These are phyloP conservation scores for Leishmania amazonensis DNA, from an alignment of 208 protist genomes.

Conservation along the genomic window DNA sequence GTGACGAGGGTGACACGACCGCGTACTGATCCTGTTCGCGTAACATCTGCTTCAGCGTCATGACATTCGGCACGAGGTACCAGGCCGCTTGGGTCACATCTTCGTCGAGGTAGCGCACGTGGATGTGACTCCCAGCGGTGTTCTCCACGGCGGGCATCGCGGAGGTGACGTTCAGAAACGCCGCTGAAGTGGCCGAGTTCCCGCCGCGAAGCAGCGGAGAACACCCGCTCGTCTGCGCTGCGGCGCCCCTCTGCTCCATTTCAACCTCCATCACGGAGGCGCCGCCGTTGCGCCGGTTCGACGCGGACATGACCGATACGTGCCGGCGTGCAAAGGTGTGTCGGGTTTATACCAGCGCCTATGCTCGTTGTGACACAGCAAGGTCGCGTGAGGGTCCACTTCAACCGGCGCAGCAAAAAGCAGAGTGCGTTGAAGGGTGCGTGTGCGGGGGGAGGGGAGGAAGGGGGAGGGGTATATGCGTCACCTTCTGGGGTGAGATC, in stretches of 20 bases:
- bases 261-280: background rate
- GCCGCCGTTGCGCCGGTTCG: background rate
- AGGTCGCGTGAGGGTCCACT: background rate
- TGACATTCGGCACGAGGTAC: slow-evolving; percentile 14
- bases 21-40: slow-evolving; percentile 2
- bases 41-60: slow-evolving; percentile 18
- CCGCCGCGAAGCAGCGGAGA: background rate
- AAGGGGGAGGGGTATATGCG: background rate
- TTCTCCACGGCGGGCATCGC: background rate
- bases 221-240: background rate
- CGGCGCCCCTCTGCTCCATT: background rate
- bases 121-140: slow-evolving; percentile 14
- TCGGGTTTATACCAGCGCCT: background rate
- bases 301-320: background rate
- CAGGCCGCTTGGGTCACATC: slow-evolving; percentile 7
- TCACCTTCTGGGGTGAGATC: background rate
- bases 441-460: background rate
- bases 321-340: background rate
- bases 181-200: background rate
- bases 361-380: background rate
- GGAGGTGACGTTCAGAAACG: background rate
- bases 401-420: background rate
- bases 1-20: background rate
- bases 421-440: background rate
- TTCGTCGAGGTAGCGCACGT: slow-evolving; percentile 28